A percentile compares a stretch with the other conserved stretches of the same genome.
Evolutionary conservation across 495 filamentous ascomycete genomes (phyloP).

Genomic region (Podospora pseudoanserina): DNA sequence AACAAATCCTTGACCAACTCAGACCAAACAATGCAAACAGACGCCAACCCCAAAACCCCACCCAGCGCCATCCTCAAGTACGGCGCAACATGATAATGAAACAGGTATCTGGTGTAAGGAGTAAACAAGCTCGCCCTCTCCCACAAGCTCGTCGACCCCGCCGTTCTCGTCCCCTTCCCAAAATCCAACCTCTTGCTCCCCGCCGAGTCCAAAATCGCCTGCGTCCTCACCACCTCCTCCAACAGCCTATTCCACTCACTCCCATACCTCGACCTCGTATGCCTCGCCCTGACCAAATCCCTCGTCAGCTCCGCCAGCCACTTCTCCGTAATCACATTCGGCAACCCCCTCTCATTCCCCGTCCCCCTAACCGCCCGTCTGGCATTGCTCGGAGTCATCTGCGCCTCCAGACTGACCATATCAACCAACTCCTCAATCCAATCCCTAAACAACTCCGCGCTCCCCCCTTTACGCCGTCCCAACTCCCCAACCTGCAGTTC

Average conservation of each 20-base stretch:
- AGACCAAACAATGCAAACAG: conserved; percentile 82
- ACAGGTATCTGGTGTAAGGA: conserved; percentile 77
- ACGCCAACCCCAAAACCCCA: conserved; percentile 65
- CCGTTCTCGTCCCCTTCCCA: conserved; percentile 40
- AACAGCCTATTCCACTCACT: conserved; percentile 83
- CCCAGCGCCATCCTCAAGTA: conserved; percentile 58
- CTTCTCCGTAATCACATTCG: conserved; percentile 84
- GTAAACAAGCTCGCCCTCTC: conserved; percentile 63
- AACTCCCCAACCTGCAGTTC: conserved; percentile 77
- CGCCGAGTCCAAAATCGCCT: conserved; percentile 79
- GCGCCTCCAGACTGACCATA: conserved; percentile 55
- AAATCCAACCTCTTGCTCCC: conserved; percentile 79
- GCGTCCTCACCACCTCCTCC: conserved; percentile 64
- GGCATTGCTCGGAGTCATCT: conserved; percentile 14
- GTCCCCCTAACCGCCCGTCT: conserved; percentile 30
- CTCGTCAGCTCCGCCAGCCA: conserved; percentile 88
- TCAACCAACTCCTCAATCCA: conserved; percentile 93
- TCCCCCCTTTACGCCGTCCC: conserved; percentile 74
- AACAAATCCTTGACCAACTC: conserved; percentile 77
- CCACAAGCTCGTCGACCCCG: conserved; percentile 51
- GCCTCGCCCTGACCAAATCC: conserved; percentile 71
- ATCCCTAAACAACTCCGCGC: conserved; percentile 75
- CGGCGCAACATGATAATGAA: conserved; percentile 69
- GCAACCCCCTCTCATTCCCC: conserved; percentile 45
- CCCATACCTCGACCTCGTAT: conserved; percentile 75